Percentiles rank a stretch among this genome's conserved stretches.
These are phyloP conservation scores for Galerina marginata DNA, from an alignment of 768 basidiomycete species.

Conservation along the genomic window DNA sequence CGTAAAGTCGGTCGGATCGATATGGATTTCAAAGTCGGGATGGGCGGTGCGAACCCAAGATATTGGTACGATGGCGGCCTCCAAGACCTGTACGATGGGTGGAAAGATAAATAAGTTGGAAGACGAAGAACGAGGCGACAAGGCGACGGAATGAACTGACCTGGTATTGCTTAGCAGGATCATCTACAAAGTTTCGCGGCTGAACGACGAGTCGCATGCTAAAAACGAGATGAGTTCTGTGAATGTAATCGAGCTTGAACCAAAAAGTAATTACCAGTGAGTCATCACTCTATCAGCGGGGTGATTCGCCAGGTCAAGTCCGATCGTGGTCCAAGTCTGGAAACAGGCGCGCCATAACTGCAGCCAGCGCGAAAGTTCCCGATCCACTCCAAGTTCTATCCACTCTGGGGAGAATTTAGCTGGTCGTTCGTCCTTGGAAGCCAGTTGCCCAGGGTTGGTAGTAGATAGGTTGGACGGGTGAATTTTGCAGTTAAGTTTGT, in stretches of 20 bases:
- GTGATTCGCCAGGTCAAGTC: conserved; percentile 13
- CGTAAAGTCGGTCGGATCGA: conserved; percentile 11
- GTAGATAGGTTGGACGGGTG: conserved; percentile 7
- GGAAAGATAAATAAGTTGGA: not conserved
- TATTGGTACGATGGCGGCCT: conserved; percentile 1
- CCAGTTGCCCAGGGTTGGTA: not conserved
- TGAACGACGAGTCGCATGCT: conserved; percentile 7
- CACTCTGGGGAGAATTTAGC: not conserved
- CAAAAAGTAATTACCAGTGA: conserved; percentile 1
- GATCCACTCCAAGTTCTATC: not conserved
- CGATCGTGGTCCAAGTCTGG: not conserved
- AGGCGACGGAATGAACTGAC: not conserved
- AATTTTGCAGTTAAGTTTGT: conserved; percentile 9
- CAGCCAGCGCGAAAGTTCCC: conserved; percentile 8
- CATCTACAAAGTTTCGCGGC: not conserved
- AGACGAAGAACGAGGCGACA: not conserved
- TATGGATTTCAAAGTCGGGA: not conserved
- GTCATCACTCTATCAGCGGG: conserved; percentile 11
- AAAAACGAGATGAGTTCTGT: not conserved
- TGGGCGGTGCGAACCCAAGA: not conserved
- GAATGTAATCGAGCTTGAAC: not conserved
- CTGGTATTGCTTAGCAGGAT: conserved; percentile 10
- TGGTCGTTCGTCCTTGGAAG: not conserved
- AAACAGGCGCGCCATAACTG: conserved; percentile 10
- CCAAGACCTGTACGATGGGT: not conserved